Base-by-base conservation (phyloP, 2,329 filamentous ascomycete species). In the Colletotrichum agaves region DNA sequence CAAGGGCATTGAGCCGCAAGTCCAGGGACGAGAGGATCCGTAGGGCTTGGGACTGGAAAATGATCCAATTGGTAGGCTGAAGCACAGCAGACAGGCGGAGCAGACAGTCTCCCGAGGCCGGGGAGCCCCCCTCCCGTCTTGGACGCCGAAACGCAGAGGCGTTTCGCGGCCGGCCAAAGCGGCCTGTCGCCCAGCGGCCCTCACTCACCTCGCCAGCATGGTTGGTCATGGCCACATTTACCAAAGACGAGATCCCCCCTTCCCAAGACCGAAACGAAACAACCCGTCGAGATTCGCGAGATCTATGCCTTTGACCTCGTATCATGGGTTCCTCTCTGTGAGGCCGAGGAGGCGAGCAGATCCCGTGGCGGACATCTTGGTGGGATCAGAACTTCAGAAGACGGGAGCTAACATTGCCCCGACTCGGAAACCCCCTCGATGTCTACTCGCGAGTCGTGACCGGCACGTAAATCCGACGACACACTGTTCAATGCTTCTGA, bases 141-240 rank as follows among this genome's bases (percentile, higher is more conserved):
- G 13, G 44, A 64, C 15, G 33, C 33, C 64, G 64, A 67, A 67
- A 67, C 64, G 64, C 33, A 37, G 39, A 47, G 39, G 27, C 41
- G 64, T 67, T 67, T 67, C 64, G 61, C 46, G 39, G 61, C 50
- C 44, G 63, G 63, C 64, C 64, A 67, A 59, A 67, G 64, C 64
- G 61, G 43, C 15, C 35, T 13, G 44, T 23, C 59, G 49, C 33
- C 50, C 58, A 50, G n/a, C 19, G 17, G 27, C 13, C n/a, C 31
- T 17, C n/a, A n/a, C 13, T 15, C 33, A 37, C 12, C 31, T 46
- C 31, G 27, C 12, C 17, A 21, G 13, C 23, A 35, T 19, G 61
- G 46, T 53, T 19, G 61, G 46, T 53, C 53, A 67, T 15, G 44
- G 63, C 59, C 41, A 19, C 12, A 41, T 10, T 23, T 44, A 39